Base-by-base conservation (phyloP, 139 green algal genomes). In the Tetradesmus obliquus region DNA sequence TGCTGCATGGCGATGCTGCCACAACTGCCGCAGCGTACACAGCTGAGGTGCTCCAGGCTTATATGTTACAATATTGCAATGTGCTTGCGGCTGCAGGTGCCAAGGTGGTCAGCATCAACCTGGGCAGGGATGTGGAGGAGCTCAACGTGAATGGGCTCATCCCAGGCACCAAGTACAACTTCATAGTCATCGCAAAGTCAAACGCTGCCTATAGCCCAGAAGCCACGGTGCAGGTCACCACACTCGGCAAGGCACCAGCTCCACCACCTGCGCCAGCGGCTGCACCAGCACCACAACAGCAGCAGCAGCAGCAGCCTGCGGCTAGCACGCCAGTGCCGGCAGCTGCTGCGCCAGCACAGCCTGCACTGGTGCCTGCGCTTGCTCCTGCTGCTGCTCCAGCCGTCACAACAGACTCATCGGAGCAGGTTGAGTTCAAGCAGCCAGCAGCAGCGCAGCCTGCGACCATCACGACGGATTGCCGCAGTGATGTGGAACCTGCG, bases 161-260 rank as follows among this genome's bases (percentile, higher is more conserved):
- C 20, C 62, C 82, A 20, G 82, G 82, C 10, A 87, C 82, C 19
- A 74, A 72, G 55, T 87, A 87, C 82, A 87, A 74, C 51, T 87
- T 87, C 9, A 62, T 74, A 19, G 24, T 87, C 15, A 54, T 87
- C 22, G 7, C 82, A 32, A 45, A 19, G 7, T 87, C 82, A 54
- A 15, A 22, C 8, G n/a, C 19, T 54, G 55, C 55, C 5, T 55
- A 87, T 62, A 60, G 82, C 82, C 72, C 13, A 5, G 54, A 71
- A 24, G 12, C 17, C 8, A n/a, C 82, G 45, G 20, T 87, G 12
- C 20, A 58, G 32, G 51, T 87, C 5, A 55, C 55, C 12, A 87
- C 82, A 87, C 32, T 53, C 20, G 82, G 55, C 22, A 20, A 13
- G 19, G 55, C 81, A 69, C 45, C 19, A 13, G 45, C 81, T 7